Base-by-base conservation (phyloP, 176 grass and related monocot genomes). In the Musa schizocarpa region DNA sequence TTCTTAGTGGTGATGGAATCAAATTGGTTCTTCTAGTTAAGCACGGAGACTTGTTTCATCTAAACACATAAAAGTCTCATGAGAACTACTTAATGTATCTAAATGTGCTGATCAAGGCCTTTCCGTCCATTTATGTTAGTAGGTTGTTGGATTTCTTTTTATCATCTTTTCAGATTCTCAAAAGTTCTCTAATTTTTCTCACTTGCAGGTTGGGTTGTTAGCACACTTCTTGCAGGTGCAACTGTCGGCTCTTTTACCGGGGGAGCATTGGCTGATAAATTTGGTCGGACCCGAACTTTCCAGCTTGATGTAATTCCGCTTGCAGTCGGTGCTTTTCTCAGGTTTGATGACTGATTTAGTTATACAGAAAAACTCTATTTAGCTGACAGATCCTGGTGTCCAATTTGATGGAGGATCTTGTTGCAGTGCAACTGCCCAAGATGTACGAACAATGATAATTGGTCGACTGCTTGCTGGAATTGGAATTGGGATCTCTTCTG, bases 401-500 rank as follows among this genome's bases (percentile, higher is more conserved):
- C 69, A 56, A 69, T 76, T n/a, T 69, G 11, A 77, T 77, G 43
- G 19, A 1, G 7, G 12, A 53, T 73, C 55, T 59, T 62, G 82
- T 63, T 81, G 65, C 75, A 99, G 95, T 79, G 90, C 90, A 83
- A 99, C 88, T 71, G 84, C 95, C 85, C 88, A 85, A 78, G 91
- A 94, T 85, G 86, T 99, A 24, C 88, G 88, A 50, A 81, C 82
- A 20, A 99, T 99, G 95, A 94, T 99, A 81, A 86, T 99, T 82
- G 95, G 95, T 19, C 84, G 95, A 65, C 68, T 94, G 21, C 90
- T 99, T 83, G 90, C 82, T 85, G 95, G 95, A 74, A 77, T 99
- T 84, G 95, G 95, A 77, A 99, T 99, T 57, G 95, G 95, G 26
- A 99, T 99, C 23, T 89, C 95, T 76, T 99, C 95, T 77, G 95